Base-by-base conservation (phyloP, 2,329 filamentous ascomycete species). In the Microdochium paspali region DNA sequence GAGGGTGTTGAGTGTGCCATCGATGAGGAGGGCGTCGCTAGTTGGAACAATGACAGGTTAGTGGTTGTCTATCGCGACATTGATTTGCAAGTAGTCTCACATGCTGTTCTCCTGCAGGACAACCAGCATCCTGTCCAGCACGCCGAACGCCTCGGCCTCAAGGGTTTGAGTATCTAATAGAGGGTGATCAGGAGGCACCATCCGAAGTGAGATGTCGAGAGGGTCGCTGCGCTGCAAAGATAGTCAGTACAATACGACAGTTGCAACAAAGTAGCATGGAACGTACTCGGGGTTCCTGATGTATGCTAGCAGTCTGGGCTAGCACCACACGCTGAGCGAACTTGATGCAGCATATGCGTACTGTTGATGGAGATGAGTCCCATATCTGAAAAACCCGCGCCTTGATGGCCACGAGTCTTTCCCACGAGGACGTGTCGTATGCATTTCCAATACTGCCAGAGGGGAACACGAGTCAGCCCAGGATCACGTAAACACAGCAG, bases 321-420 rank as follows among this genome's bases (percentile, higher is more conserved):
- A 96, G 79, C 42, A 98, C 86, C 42, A 97, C 88, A 53, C 88
- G 83, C 69, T 98, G 91, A 31, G 89, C 85, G 65, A 98, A 98
- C 67, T 98, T 98, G 75, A 97, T 85, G 70, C 93, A 97, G 73
- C 90, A 95, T 64, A 97, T 84, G 58, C 84, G 84, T 53, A 97
- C 80, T 2, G 88, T 85, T 12, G 84, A 76, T 13, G 80, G 71
- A 18, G 87, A 84, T 40, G 74, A 78, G 57, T 96, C 91, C 91
- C 94, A 96, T 59, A 93, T 82, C 50, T 80, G 82, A 50, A 98
- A 67, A 55, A 98, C 93, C 58, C 84, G 86, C 47, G 86, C 81
- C 71, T 98, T 98, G 67, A 97, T 91, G 10, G 82, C 78, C 47
- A 81, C 76, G 80, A 97, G 94, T 54, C 84, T 81, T 61, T 93